Evolutionary conservation across 2,329 filamentous ascomycete species (phyloP).

Genomic region (Ophiostoma tasmaniense): DNA sequence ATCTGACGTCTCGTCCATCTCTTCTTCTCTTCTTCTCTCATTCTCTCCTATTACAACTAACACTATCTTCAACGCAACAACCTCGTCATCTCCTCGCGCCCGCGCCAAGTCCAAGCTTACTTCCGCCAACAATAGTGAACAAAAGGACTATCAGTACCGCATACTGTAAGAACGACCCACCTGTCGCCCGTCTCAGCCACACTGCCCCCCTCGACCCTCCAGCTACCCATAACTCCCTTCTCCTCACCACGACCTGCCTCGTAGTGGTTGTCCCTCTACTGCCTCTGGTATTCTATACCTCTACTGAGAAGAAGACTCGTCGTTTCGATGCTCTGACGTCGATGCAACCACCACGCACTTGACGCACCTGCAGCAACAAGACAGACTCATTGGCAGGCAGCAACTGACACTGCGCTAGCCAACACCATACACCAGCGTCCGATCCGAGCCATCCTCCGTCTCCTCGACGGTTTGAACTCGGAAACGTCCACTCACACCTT

Average conservation of each 20-base stretch:
- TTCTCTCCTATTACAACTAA: neutral
- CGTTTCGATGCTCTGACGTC: conserved; percentile 20
- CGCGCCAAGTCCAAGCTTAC: neutral
- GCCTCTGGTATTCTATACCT: neutral
- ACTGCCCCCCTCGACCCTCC: neutral
- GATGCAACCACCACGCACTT: conserved; percentile 13
- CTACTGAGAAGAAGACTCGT: neutral
- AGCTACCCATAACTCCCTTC: neutral
- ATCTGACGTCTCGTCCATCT: neutral
- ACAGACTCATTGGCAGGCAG: conserved; percentile 1
- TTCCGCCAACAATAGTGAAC: neutral
- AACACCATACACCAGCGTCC: conserved; percentile 9
- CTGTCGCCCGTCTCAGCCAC: conserved; percentile 7
- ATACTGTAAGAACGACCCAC: neutral
- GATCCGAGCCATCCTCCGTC: conserved; percentile 5
- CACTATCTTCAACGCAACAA: neutral
- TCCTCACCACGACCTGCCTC: neutral
- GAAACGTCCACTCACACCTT: neutral
- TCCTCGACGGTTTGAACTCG: neutral
- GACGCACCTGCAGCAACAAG: conserved; percentile 3
- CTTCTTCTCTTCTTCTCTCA: neutral
- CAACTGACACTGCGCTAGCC: conserved; percentile 7
- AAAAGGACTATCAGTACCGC: neutral
- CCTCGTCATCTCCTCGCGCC: neutral
- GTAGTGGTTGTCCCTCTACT: neutral